Evolutionary conservation across 108 stramenopile genomes (phyloP), one percentile per base, ranked within the genome.

Genomic region (Stephanodiscus triporus): DNA sequence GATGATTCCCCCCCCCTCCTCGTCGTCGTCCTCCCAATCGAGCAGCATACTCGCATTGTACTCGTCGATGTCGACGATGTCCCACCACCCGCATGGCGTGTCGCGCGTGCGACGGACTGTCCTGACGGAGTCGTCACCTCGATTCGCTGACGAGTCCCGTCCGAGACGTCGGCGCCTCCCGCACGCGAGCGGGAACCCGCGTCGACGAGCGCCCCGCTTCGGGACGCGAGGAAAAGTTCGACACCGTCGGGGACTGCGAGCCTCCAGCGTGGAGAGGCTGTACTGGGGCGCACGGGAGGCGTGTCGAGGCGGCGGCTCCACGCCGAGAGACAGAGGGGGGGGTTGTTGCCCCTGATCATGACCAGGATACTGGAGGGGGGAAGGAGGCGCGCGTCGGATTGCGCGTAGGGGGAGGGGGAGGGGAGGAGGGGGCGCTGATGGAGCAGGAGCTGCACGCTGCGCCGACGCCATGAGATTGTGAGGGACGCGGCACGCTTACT

Each of bases 371-470:
- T 78, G 0, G 64, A 72, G 71, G 71, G 38, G 71, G 38, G 30
- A 34, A 84, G 57, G 63, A 76, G 61, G 37, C 40, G 27, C 17
- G 61, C 54, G 13, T 37, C 61, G 29, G 61, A 54, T 32, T 80
- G 81, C 72, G 76, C 80, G 19, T 68, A 63, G 56, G 60, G 43
- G 30, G 68, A 67, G 32, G 19, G 48, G 23, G 23, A 0, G 23
- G 23, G 27, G 9, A 9, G 34, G 58, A 2, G 29, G 34, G 19
- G 14, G 36, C 16, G 24, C 62, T 92, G 64, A 79, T 88, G 36
- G 93, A 95, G 77, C 89, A 91, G 63, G 93, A 95, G 62, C 85
- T 95, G 54, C 92, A 95, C 68, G 89, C 91, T 0, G 93, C 1
- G 91, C 88, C 1, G 93, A 95, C 74, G 77, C 83, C 24, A 88